Percentiles rank a stretch among this genome's conserved stretches.
These are phyloP conservation scores for Phytopythium boreale DNA, from an alignment of 352 stramenopile genomes.

Conservation along the genomic window DNA sequence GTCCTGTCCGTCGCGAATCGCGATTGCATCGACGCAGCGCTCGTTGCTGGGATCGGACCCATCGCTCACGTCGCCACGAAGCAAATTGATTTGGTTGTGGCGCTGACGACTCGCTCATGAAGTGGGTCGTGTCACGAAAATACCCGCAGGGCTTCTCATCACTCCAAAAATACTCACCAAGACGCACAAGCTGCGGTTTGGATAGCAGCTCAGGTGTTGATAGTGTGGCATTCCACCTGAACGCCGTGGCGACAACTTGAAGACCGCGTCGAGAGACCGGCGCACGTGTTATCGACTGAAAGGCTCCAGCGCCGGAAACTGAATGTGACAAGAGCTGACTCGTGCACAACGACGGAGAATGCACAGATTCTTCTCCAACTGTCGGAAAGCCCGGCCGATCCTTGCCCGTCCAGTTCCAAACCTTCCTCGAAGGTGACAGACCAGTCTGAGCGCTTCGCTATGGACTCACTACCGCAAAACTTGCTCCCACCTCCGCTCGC, in stretches of 20 bases:
- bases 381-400: too few relatives aligned
- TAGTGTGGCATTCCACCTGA: too few relatives aligned
- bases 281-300: too few relatives aligned
- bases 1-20: background rate
- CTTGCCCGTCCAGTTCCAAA: too few relatives aligned
- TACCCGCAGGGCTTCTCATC: too few relatives aligned
- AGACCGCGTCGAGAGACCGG: background rate
- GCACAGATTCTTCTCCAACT: too few relatives aligned
- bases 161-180: background rate
- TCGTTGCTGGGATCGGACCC: background rate
- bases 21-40: background rate
- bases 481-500: background rate
- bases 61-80: background rate
- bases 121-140: background rate
- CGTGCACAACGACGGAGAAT: too few relatives aligned
- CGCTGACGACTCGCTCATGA: background rate
- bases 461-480: background rate
- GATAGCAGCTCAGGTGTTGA: too few relatives aligned
- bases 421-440: background rate
- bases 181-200: background rate
- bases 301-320: too few relatives aligned
- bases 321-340: too few relatives aligned
- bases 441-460: background rate
- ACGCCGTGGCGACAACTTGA: background rate
- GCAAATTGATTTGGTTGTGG: background rate